Evolutionary conservation across 495 filamentous ascomycete species (phyloP).

Genomic region (Annulohypoxylon maeteangense): DNA sequence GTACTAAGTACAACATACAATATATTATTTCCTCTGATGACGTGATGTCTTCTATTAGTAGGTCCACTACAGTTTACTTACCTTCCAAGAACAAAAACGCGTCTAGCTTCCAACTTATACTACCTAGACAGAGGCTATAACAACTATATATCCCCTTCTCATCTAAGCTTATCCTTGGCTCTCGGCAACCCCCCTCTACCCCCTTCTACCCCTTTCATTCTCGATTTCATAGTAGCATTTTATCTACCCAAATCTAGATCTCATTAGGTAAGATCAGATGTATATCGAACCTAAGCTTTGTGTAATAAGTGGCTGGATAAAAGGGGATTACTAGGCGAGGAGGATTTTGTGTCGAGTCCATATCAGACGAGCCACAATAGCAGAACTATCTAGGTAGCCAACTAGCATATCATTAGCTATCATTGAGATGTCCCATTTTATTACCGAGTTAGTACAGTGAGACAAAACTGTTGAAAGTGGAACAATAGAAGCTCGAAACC

Average conservation of each 20-base stretch:
- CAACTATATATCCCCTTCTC: not conserved
- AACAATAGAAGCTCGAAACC: constrained; percentile 27
- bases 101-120: not conserved
- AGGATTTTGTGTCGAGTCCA: not conserved
- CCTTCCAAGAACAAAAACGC: not conserved
- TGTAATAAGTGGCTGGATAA: not conserved
- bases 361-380: not conserved
- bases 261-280: not conserved
- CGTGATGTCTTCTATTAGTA: not conserved
- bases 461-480: constrained; percentile 19
- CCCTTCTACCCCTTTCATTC: not conserved
- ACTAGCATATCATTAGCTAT: not conserved
- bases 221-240: not conserved
- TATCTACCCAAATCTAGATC: not conserved
- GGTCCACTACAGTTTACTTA: not conserved
- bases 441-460: constrained; percentile 19
- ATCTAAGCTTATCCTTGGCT: not conserved
- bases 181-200: not conserved
- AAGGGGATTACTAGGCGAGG: constrained; percentile 2
- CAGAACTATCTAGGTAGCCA: not conserved
- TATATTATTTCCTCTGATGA: not conserved
- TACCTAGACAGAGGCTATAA: not conserved
- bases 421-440: constrained; percentile 6
- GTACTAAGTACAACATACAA: not conserved
- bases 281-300: not conserved